Evolutionary conservation across 805 yeast genomes (phyloP), one percentile per base, ranked within the genome.

Genomic region (Limtongia smithiae): DNA sequence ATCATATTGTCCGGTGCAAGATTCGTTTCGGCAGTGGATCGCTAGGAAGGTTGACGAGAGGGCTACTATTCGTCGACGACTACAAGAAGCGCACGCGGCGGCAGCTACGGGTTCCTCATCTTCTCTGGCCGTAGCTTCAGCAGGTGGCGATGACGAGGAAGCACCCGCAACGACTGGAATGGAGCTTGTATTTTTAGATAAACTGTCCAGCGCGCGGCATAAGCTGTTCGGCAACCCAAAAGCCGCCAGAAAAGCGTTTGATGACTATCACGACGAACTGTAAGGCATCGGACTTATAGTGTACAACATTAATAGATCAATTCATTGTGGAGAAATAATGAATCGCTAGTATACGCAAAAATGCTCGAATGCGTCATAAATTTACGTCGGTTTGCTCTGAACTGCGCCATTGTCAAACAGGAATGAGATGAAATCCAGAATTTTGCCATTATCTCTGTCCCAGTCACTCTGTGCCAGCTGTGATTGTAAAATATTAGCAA

Each of bases 161-260:
- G n/a, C n/a, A n/a, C n/a, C n/a, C n/a, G n/a, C n/a, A n/a, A n/a
- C n/a, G 33, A 43, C 50, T 8, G 64, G 59, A 17, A 64, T 69
- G 33, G 72, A 67, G 27, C 32, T 58, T 32, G 72, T 63, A 28
- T 68, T 67, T 56, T 76, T 76, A 48, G 57, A 64, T 25, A 72
- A 69, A 27, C 67, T 80, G 20, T 57, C 69, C 8, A 67, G 68
- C 25, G 70, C 73, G 14, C 76, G 94, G 60, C 91, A 86, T 62
- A 62, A 68, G 20, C 78, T 82, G 1, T 87, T 87, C 68, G 96
- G 95, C 1, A 87, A 87, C 60, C 86, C 85, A 17, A 71, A 77
- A 61, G 94, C 83, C 0, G 65, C 75, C 48, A 73, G 93, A 52
- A 83, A 83, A 62, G 80, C 77, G 5, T 45, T 51, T 43, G 50